Conservation (phyloP, 495 filamentous ascomycete species). For the Aspergillus panamensis region DNA sequence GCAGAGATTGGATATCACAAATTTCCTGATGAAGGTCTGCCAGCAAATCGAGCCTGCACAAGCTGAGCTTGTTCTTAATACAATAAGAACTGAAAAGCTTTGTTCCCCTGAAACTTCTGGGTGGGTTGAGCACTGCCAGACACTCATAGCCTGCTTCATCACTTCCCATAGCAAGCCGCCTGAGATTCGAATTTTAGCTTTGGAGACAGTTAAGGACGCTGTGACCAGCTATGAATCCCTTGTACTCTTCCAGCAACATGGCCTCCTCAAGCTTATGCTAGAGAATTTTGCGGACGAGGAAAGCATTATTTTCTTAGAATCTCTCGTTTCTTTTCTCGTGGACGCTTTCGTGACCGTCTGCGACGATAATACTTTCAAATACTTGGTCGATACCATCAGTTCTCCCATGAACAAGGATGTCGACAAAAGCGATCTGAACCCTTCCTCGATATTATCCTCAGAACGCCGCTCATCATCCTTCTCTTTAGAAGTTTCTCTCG, state of each 20-base stretch:
- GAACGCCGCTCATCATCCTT: conserved; percentile 34
- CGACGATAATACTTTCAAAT: conserved; percentile 35
- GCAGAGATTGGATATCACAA: conserved; percentile 36
- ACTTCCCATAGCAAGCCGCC: conserved; percentile 58
- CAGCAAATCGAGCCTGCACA: conserved; percentile 43
- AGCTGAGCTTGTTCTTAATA: conserved; percentile 41
- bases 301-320: conserved; percentile 49
- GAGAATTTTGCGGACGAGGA: conserved; percentile 44
- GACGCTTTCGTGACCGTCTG: conserved; percentile 31
- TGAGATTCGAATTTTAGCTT: conserved; percentile 62
- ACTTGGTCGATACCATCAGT: conserved; percentile 33
- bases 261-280: conserved; percentile 40
- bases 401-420: conserved; percentile 39
- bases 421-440: conserved; percentile 21
- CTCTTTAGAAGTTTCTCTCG: conserved; percentile 37
- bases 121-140: conserved; percentile 62
- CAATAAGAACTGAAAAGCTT: conserved; percentile 43
- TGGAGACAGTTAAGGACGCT: conserved; percentile 64
- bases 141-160: conserved; percentile 64
- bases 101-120: conserved; percentile 66
- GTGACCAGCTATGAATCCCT: conserved; percentile 51
- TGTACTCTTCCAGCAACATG: conserved; percentile 32
- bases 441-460: conserved; percentile 22
- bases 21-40: conserved; percentile 38
- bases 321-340: conserved; percentile 43